Percentiles rank a stretch among this genome's conserved stretches.
Conservation (phyloP, 345 rosid genomes). For the Salix brachista region DNA sequence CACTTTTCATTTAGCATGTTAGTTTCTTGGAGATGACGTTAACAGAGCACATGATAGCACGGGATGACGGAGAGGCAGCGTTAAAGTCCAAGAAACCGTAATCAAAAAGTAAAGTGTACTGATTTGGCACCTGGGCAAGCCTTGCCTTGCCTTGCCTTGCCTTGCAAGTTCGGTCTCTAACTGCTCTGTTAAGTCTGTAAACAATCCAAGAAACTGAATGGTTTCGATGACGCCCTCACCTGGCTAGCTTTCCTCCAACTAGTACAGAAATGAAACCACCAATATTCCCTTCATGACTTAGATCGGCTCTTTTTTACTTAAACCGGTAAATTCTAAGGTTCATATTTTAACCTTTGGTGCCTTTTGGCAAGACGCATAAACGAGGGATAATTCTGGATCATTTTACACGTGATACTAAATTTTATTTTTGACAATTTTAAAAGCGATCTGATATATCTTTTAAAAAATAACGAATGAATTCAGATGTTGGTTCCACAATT, state of each 20-base stretch:
- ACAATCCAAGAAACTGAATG: neutral
- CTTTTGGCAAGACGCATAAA: neutral
- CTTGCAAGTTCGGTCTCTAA: constrained; percentile 37
- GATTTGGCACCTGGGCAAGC: constrained; percentile 3
- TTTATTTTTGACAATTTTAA: too few relatives aligned
- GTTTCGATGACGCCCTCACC: constrained; percentile 17
- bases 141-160: constrained; percentile 48
- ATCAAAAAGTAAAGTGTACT: constrained; percentile 18
- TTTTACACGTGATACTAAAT: too few relatives aligned
- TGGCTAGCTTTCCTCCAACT: neutral
- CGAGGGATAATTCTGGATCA: too few relatives aligned
- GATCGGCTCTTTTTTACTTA: neutral
- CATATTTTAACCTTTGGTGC: neutral
- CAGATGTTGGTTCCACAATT: too few relatives aligned
- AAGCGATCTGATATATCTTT: too few relatives aligned
- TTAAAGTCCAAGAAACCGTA: constrained; percentile 15
- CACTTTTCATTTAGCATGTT: too few relatives aligned
- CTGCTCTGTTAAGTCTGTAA: constrained; percentile 5
- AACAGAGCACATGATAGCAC: too few relatives aligned
- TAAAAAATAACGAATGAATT: too few relatives aligned
- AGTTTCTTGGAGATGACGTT: too few relatives aligned
- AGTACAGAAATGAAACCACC: neutral
- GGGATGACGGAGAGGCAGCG: neutral
- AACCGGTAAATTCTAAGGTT: neutral
- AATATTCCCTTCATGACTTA: neutral